Conservation (phyloP, 352 stramenopile species). For the Phytophthora uliginosa region DNA sequence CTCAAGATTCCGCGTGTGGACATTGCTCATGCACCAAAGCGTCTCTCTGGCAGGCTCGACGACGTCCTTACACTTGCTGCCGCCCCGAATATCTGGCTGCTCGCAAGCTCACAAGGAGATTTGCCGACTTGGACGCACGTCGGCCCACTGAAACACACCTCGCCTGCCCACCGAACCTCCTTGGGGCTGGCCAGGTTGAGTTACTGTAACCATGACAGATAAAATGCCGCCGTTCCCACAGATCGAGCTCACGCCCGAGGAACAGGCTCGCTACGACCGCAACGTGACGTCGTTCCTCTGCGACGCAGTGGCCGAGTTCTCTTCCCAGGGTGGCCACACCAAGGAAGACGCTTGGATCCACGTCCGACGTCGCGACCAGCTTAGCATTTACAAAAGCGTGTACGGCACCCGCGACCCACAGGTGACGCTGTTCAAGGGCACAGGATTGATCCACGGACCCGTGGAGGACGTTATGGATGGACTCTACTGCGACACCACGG, state of each 20-base stretch:
- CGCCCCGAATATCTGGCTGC: slow-evolving; percentile 19
- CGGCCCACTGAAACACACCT: slow-evolving; percentile 1
- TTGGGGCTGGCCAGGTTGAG: background rate
- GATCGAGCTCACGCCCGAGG: slow-evolving; percentile 46
- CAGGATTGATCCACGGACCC: slow-evolving; percentile 43
- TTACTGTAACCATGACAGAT: slow-evolving; percentile 35
- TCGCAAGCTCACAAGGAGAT: slow-evolving; percentile 42
- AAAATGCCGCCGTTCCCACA: slow-evolving; percentile 42
- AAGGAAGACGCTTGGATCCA: slow-evolving; percentile 55
- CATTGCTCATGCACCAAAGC: slow-evolving; percentile 24
- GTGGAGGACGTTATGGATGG: slow-evolving; percentile 59
- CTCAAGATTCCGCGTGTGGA: slow-evolving; percentile 36
- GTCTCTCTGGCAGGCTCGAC: slow-evolving; percentile 30
- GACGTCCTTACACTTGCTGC: slow-evolving; percentile 11
- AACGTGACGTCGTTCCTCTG: slow-evolving; percentile 50
- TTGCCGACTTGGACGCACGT: slow-evolving; percentile 33
- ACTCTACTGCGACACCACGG: slow-evolving; percentile 57
- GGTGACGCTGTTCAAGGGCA: slow-evolving; percentile 53
- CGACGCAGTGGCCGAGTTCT: slow-evolving; percentile 52
- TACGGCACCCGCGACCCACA: slow-evolving; percentile 50
- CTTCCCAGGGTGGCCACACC: slow-evolving; percentile 36
- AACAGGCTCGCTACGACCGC: slow-evolving; percentile 47
- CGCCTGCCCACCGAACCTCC: slow-evolving; percentile 3
- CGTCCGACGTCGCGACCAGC: slow-evolving; percentile 43
- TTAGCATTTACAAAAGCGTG: slow-evolving; percentile 62